These are phyloP conservation scores for Schizosaccharomyces japonicus DNA, from an alignment of 805 yeast genomes.

Conservation along the genomic window DNA sequence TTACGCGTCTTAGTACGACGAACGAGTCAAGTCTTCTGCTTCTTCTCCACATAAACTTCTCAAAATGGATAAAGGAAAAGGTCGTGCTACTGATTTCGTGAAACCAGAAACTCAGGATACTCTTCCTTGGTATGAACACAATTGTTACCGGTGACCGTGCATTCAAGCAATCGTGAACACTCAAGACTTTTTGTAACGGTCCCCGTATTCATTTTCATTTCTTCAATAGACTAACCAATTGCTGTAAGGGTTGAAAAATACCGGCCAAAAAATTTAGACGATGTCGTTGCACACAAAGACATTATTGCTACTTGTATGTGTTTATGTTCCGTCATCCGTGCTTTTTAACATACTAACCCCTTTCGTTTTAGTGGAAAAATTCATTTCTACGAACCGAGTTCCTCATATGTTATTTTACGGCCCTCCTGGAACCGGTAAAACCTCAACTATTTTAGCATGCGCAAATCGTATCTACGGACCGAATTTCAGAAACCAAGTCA, in stretches of 20 bases:
- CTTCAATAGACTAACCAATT: background rate
- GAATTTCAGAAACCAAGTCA: slow-evolving; percentile 39
- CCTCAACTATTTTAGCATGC: slow-evolving; percentile 65
- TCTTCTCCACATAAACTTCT: no score
- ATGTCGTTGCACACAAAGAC: slow-evolving; percentile 76
- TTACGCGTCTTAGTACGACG: no score
- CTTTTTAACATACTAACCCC: background rate
- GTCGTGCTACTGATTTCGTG: background rate
- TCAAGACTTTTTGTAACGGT: background rate
- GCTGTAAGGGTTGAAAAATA: slow-evolving; percentile 63
- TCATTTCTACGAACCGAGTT: slow-evolving; percentile 55
- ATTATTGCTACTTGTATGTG: slow-evolving; percentile 40
- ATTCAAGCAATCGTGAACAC: background rate
- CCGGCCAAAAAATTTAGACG: slow-evolving; percentile 63
- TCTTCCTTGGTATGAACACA: slow-evolving; percentile 3
- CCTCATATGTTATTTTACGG: slow-evolving; percentile 88
- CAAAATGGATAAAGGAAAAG: slow-evolving; percentile 1
- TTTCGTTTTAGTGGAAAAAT: slow-evolving; percentile 26
- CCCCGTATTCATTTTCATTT: background rate
- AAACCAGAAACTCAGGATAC: background rate
- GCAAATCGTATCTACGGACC: slow-evolving; percentile 68
- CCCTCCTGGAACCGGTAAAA: slow-evolving; percentile 85
- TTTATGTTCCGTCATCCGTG: background rate
- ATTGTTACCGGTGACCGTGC: background rate
- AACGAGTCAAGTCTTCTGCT: no score